Base-by-base conservation (phyloP, 306 rosid genomes). In the Cucurbita pepo region DNA sequence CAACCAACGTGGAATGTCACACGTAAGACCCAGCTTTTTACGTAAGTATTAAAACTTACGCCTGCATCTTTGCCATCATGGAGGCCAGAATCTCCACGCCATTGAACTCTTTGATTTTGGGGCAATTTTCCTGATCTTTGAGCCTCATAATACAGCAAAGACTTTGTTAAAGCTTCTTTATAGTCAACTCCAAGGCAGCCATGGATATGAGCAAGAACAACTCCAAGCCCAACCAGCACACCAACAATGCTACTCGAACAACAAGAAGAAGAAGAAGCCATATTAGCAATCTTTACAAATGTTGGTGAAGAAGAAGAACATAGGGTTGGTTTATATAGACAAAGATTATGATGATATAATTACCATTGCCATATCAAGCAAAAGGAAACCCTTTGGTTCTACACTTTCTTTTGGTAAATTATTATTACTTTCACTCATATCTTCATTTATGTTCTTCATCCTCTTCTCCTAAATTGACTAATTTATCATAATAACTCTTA, bases 51-150 rank as follows among this genome's bases (percentile, higher is more conserved):
- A 22, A 22, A 47, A 67, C 77, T 62, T 81, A 89, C 95, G 1
- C 79, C 56, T 6, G 41, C 82, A 79, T 77, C 84, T 0, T 66
- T 56, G 11, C 91, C 94, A 69, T 90, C 93, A 1, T 25, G 58
- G 25, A 90, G 88, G 1, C 74, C 91, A 0, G 96, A 90, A 65
- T 90, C 73, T 10, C 79, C 91, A 30, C 91, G 80, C 96, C 90
- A 88, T 15, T 60, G 65, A 8, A 85, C 66, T 56, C 91, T 85
- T 22, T 86, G 92, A 11, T 69, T 47, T 19, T 59, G 2, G 3
- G 94, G 89, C 43, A 88, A 63, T 54, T 56, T 79, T 36, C 96
- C 94, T 45, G 94, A 85, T 13, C 76, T 72, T 14, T 72, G 76
- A 56, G 65, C 76, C 12, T 72, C 76, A 21, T 10, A 72, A 72